Evolutionary conservation across 805 yeast genomes (phyloP).

Genomic region (Barnettozyma vustinii): DNA sequence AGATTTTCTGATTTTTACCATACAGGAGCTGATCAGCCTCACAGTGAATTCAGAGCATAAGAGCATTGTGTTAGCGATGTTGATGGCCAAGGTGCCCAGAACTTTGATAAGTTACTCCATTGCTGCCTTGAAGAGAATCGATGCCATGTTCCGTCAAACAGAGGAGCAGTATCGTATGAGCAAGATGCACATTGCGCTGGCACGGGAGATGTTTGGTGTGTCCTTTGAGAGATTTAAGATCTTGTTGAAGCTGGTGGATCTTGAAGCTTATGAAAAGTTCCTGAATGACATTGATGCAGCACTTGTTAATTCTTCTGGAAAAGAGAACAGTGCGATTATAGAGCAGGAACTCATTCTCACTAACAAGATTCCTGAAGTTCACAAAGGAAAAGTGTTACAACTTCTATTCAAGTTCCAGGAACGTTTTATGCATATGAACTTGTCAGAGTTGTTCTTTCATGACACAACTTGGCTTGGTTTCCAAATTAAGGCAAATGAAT

Average conservation of each 20-base stretch:
- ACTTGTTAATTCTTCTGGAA: slow-evolving; percentile 8
- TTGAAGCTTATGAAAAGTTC: slow-evolving; percentile 54
- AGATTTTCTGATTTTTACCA: slow-evolving; percentile 65
- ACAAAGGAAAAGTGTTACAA: slow-evolving; percentile 25
- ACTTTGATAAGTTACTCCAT: slow-evolving; percentile 61
- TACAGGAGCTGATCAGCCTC: slow-evolving; percentile 64
- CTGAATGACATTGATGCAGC: slow-evolving; percentile 47
- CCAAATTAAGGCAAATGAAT: slow-evolving; percentile 18
- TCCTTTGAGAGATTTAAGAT: slow-evolving; percentile 33
- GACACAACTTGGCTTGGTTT: slow-evolving; percentile 62
- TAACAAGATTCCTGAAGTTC: slow-evolving; percentile 24
- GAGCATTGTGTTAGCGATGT: slow-evolving; percentile 49
- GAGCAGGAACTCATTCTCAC: slow-evolving; percentile 23
- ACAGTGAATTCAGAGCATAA: slow-evolving; percentile 15
- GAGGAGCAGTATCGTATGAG: slow-evolving; percentile 16
- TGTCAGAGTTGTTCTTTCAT: slow-evolving; percentile 49
- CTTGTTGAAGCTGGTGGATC: slow-evolving; percentile 29
- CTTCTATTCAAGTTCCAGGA: slow-evolving; percentile 29
- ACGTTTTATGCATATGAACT: slow-evolving; percentile 23
- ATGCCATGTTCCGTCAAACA: slow-evolving; percentile 21
- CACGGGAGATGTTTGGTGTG: slow-evolving; percentile 53
- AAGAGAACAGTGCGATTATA: slow-evolving; percentile 10
- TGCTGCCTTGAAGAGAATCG: slow-evolving; percentile 57
- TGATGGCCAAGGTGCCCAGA: slow-evolving; percentile 67
- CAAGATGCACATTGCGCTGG: slow-evolving; percentile 30